Evolutionary conservation across 2,329 filamentous ascomycete species (phyloP).

Genomic region (Tympanopsis confertula): DNA sequence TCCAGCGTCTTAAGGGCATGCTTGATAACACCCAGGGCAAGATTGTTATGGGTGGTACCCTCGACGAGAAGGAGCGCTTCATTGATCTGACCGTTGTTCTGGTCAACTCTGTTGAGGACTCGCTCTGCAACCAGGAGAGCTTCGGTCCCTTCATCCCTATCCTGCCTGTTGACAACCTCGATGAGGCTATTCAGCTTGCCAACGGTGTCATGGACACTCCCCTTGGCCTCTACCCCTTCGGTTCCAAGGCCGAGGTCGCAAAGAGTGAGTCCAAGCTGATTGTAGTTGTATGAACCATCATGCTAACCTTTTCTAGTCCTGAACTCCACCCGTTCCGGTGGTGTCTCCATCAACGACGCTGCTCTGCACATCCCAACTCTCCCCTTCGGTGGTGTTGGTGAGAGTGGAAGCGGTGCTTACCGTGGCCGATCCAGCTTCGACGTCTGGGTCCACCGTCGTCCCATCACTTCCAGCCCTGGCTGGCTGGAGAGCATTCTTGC

Average conservation of each 20-base stretch:
- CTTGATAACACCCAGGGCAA: constrained; percentile 53
- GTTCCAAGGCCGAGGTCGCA: constrained; percentile 47
- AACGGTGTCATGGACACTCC: constrained; percentile 56
- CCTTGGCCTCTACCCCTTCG: constrained; percentile 58
- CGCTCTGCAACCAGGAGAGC: constrained; percentile 52
- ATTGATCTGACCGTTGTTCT: constrained; percentile 60
- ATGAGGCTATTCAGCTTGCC: constrained; percentile 54
- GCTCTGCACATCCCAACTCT: constrained; percentile 66
- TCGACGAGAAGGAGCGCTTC: constrained; percentile 53
- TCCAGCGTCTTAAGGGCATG: constrained; percentile 57
- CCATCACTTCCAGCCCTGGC: constrained; percentile 42
- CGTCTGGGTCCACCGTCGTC: constrained; percentile 50
- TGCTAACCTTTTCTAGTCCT: constrained; percentile 33
- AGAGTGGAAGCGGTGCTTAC: constrained; percentile 67
- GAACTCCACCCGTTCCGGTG: constrained; percentile 51
- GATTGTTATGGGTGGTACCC: constrained; percentile 56
- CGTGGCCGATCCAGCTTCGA: constrained; percentile 67
- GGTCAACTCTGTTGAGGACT: constrained; percentile 47
- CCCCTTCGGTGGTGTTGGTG: constrained; percentile 73
- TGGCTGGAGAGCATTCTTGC: constrained; percentile 47
- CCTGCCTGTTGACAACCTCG: constrained; percentile 48
- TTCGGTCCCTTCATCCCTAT: constrained; percentile 62
- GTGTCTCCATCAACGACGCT: constrained; percentile 53
- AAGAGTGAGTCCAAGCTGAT: constrained; percentile 26
- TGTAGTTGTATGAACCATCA: background rate